These are phyloP conservation scores for Globisporangium paroecandrum DNA, from an alignment of 352 stramenopile species.

Conservation along the genomic window DNA sequence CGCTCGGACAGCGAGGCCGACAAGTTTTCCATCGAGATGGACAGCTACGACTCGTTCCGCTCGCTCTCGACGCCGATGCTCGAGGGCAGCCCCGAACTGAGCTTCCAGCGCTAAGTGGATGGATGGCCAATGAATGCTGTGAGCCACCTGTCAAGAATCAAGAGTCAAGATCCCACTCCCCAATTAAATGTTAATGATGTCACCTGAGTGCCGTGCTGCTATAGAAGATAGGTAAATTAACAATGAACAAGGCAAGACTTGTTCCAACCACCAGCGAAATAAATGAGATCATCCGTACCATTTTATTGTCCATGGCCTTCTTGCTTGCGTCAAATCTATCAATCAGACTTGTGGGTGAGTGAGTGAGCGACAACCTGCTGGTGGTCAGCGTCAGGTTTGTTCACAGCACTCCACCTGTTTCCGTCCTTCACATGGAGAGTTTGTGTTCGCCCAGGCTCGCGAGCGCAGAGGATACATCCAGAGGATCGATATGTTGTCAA, in stretches of 20 bases:
- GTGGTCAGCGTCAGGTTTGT: too few relatives aligned
- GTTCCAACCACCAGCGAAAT: neutral
- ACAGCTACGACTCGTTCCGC: constrained; percentile 51
- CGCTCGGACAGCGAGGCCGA: constrained; percentile 19
- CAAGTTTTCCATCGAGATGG: constrained; percentile 37
- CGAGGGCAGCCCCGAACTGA: constrained; percentile 13
- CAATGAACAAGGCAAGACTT: neutral
- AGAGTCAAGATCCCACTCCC: neutral
- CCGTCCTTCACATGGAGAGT: neutral
- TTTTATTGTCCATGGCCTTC: too few relatives aligned
- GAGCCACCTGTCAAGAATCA: neutral
- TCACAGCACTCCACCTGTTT: too few relatives aligned
- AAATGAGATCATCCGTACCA: too few relatives aligned
- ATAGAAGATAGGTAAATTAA: constrained; percentile 6
- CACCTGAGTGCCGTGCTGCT: neutral
- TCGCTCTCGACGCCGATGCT: constrained; percentile 51
- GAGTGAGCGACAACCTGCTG: too few relatives aligned
- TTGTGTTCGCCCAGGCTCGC: too few relatives aligned
- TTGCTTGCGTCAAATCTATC: too few relatives aligned
- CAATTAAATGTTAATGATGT: neutral
- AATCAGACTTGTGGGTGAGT: too few relatives aligned
- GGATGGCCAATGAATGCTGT: too few relatives aligned
- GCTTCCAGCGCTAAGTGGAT: constrained; percentile 14
- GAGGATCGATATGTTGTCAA: too few relatives aligned
- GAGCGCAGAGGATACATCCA: too few relatives aligned